Conservation (phyloP, 805 yeast genomes). For the Candida pini region DNA sequence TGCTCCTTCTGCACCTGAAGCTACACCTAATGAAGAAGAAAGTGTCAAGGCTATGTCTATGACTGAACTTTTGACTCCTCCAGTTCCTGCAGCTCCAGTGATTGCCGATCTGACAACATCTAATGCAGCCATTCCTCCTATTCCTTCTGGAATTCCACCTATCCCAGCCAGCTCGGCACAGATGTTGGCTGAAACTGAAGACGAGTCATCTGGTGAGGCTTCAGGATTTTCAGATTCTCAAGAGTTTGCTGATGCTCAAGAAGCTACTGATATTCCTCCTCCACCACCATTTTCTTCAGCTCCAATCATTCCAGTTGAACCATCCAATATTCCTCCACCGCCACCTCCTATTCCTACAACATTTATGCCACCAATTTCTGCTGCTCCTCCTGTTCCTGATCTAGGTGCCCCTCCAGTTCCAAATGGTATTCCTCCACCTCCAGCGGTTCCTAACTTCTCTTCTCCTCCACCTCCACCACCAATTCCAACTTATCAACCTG, state of each 20-base stretch:
- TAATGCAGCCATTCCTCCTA: constrained; percentile 10
- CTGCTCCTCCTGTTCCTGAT: constrained; percentile 10
- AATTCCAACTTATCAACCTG: constrained; percentile 30
- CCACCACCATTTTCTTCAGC: constrained; percentile 20
- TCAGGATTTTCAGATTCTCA: too few species aligned
- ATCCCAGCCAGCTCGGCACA: too few species aligned
- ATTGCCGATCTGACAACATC: constrained; percentile 16
- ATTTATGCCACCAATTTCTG: constrained; percentile 4
- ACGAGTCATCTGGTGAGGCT: too few species aligned
- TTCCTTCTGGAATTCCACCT: constrained; percentile 18
- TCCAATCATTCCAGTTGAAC: constrained; percentile 8
- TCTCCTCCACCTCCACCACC: constrained; percentile 31
- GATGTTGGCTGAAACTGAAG: too few species aligned
- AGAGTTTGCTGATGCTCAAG: too few species aligned
- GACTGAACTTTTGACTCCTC: constrained; percentile 11
- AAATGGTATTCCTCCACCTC: constrained; percentile 21
- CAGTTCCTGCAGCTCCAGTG: too few species aligned
- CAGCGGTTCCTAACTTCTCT: constrained; percentile 16
- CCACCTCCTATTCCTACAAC: constrained; percentile 5
- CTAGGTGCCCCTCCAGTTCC: constrained; percentile 15
- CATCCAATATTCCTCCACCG: constrained; percentile 7
- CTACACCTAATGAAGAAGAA: neutral
- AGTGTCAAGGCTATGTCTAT: constrained; percentile 3
- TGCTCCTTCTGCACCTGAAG: constrained; percentile 16
- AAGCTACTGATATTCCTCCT: constrained; percentile 12